A percentile compares a stretch with the other conserved stretches of the same genome.
phyloP scores from a whole-genome alignment of 345 rosid genomes.

The Brassica carinata region DNA sequence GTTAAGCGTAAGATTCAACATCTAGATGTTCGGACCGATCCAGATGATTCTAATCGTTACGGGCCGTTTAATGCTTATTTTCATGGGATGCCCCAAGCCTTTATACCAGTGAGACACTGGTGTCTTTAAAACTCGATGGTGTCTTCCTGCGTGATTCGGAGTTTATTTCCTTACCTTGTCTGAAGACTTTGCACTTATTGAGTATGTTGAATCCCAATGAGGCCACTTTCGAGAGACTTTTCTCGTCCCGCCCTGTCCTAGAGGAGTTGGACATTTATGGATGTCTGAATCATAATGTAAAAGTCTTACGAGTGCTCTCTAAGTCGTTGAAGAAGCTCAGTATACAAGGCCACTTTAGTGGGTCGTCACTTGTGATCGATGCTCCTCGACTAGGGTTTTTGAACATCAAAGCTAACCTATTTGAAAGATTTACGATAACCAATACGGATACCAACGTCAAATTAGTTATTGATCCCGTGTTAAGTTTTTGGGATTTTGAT shows the following conservation, averaged over 20 bases:
- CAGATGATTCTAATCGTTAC: no score
- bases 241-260: not conserved
- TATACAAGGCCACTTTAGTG: not conserved
- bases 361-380: not conserved
- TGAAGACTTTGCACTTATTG: not conserved
- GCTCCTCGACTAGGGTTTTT: not conserved
- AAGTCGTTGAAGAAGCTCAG: not conserved
- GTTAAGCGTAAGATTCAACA: not conserved
- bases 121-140: not conserved
- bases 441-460: not conserved
- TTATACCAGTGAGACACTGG: not conserved
- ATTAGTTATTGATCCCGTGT: not conserved
- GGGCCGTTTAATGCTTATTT: no score
- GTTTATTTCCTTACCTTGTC: constrained; percentile 1
- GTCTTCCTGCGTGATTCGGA: not conserved
- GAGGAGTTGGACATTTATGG: not conserved
- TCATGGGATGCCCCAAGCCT: not conserved
- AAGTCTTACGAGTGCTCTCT: not conserved
- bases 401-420: not conserved
- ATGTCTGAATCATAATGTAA: not conserved
- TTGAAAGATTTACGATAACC: not conserved
- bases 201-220: not conserved
- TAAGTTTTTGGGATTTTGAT: not conserved
- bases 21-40: not conserved
- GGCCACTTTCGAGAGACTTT: constrained; percentile 10